These are phyloP conservation scores for Vitis rotundifolia DNA, from an alignment of 164 flowering plant species.

Conservation along the genomic window DNA sequence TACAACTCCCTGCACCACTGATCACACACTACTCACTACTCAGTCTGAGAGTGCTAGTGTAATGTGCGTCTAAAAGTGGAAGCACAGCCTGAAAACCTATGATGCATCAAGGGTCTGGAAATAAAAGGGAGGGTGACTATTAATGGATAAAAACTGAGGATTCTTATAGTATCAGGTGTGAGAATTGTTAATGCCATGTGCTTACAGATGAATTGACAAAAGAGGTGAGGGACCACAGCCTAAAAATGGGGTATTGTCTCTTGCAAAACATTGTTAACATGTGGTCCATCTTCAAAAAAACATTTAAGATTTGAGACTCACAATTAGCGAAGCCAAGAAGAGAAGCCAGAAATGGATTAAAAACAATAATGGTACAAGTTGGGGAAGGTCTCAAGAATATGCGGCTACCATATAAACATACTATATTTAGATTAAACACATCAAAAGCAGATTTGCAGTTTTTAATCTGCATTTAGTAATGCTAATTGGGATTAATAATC, in stretches of 20 bases:
- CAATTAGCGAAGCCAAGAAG: neutral
- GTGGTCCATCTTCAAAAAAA: conserved; percentile 21
- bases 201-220: neutral
- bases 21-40: too few relatives aligned
- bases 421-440: neutral
- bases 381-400: conserved; percentile 52
- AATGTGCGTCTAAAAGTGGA: too few relatives aligned
- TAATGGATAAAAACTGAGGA: too few relatives aligned
- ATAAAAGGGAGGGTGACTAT: neutral
- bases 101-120: neutral
- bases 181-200: neutral
- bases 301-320: neutral
- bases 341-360: conserved; percentile 1
- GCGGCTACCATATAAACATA: conserved; percentile 33
- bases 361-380: conserved; percentile 16
- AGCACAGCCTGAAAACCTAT: too few relatives aligned
- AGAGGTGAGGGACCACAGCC: conserved; percentile 19
- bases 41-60: too few relatives aligned
- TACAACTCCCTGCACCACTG: too few relatives aligned
- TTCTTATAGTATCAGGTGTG: neutral
- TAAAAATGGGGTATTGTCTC: conserved; percentile 13
- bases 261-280: neutral
- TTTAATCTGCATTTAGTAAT: conserved; percentile 2
- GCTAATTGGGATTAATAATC: neutral
- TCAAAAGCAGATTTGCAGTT: conserved; percentile 2